phyloP scores from a whole-genome alignment of 2,329 filamentous ascomycete species.

The Colletotrichum gloeosporioides region DNA sequence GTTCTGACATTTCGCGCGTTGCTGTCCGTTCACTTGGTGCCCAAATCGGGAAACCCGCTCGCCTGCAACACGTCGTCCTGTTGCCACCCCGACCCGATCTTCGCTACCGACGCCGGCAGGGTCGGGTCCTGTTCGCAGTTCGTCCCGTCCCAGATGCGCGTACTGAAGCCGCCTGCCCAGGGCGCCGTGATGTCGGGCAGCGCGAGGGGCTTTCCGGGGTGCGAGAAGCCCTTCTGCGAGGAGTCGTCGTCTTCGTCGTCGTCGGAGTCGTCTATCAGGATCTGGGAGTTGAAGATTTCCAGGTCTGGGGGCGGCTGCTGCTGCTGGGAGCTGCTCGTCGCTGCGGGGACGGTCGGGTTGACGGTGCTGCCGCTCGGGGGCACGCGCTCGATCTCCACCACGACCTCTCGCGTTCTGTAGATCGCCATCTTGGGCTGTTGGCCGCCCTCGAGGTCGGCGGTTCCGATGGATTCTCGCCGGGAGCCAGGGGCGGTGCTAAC shows the following conservation, averaged over 20 bases:
- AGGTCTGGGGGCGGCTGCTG: background rate
- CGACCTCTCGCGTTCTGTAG: conserved; percentile 5
- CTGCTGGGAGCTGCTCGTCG: background rate
- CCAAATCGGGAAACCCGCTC: background rate
- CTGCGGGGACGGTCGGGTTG: background rate
- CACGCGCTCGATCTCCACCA: conserved; percentile 11
- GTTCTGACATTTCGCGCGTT: background rate
- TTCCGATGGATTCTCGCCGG: background rate
- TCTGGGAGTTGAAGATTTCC: background rate
- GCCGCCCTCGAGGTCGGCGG: background rate
- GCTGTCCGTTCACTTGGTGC: background rate
- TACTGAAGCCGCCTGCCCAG: conserved; percentile 14
- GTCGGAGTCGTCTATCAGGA: background rate
- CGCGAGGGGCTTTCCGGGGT: background rate
- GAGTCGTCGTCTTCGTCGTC: background rate
- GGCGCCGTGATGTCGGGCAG: conserved; percentile 4
- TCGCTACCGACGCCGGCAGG: conserved; percentile 2
- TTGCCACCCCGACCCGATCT: background rate
- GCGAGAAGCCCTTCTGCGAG: background rate
- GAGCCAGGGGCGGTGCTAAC: background rate
- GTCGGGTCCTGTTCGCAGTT: conserved; percentile 14
- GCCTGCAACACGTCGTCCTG: background rate
- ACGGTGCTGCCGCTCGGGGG: background rate
- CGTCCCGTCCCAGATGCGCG: conserved; percentile 17
- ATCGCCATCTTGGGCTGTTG: conserved; percentile 14